A percentile compares a stretch with the other conserved stretches of the same genome.
phyloP scores from a whole-genome alignment of 345 rosid genomes.

The Eucalyptus polybractea region DNA sequence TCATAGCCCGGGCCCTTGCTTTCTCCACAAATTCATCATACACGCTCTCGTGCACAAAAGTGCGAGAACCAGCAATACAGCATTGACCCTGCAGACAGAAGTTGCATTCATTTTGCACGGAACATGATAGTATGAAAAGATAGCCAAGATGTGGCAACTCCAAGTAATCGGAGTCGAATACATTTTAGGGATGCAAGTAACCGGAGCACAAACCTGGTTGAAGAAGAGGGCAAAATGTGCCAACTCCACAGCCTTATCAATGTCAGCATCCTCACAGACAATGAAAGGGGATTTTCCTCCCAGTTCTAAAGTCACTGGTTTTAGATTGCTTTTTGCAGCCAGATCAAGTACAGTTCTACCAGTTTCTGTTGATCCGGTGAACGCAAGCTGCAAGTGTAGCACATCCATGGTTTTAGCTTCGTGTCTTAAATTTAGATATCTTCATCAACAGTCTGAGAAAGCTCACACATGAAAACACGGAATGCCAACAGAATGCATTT shows the following conservation, averaged over 20 bases:
- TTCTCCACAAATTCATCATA: conserved; percentile 88
- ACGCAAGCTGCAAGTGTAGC: conserved; percentile 4
- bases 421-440: background rate
- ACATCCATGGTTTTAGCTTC: background rate
- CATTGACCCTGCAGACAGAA: conserved; percentile 63
- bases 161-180: background rate
- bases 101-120: background rate
- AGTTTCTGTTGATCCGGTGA: background rate
- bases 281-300: conserved; percentile 14
- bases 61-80: conserved; percentile 91
- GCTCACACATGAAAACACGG: background rate
- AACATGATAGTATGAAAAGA: background rate
- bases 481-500: background rate
- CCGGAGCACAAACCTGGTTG: background rate
- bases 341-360: background rate
- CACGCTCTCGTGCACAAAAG: conserved; percentile 71
- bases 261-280: conserved; percentile 2
- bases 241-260: conserved; percentile 4
- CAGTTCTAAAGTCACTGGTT: conserved; percentile 4
- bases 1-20: conserved; percentile 66
- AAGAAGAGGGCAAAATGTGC: conserved; percentile 1
- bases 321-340: conserved; percentile 7
- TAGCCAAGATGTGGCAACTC: background rate
- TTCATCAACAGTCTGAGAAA: background rate
- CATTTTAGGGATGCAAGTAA: background rate